phyloP scores from a whole-genome alignment of 352 stramenopile genomes.

The Thraustochytrium striatum region DNA sequence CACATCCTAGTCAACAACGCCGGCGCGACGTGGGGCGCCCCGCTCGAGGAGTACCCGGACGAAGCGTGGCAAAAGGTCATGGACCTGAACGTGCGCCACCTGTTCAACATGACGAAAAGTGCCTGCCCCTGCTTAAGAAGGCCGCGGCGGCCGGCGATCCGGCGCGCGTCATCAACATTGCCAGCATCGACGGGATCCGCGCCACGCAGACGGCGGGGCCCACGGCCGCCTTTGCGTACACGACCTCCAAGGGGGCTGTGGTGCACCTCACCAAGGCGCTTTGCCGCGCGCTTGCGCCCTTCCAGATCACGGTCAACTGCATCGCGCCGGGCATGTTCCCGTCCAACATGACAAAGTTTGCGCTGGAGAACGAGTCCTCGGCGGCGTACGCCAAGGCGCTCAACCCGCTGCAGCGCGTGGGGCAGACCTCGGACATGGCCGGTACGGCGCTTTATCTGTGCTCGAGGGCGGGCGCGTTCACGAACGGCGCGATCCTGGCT shows the following conservation, averaged over 20 bases:
- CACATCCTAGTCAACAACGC: slow-evolving; percentile 93
- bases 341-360: slow-evolving; percentile 43
- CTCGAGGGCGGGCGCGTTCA: slow-evolving; percentile 78
- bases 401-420: slow-evolving; percentile 77
- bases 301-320: slow-evolving; percentile 88
- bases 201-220: slow-evolving; percentile 63
- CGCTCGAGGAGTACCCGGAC: slow-evolving; percentile 63
- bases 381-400: slow-evolving; percentile 62
- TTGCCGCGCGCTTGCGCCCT: slow-evolving; percentile 71
- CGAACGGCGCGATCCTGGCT: slow-evolving; percentile 83
- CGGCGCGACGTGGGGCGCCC: slow-evolving; percentile 63
- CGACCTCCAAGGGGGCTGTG: slow-evolving; percentile 86
- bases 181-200: slow-evolving; percentile 64
- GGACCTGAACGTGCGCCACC: slow-evolving; percentile 87
- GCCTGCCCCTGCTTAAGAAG: slow-evolving; percentile 77
- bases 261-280: slow-evolving; percentile 88
- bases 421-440: slow-evolving; percentile 82
- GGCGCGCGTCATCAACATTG: slow-evolving; percentile 65
- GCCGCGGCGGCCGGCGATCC: slow-evolving; percentile 60
- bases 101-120: slow-evolving; percentile 86
- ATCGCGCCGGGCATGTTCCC: slow-evolving; percentile 66
- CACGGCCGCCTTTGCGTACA: slow-evolving; percentile 85
- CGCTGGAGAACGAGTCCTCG: not conserved
- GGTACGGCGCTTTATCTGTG: slow-evolving; percentile 83
- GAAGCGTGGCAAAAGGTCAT: slow-evolving; percentile 83